These are phyloP conservation scores for Colletotrichum sp. DNA, from an alignment of 2,329 filamentous ascomycete genomes.

Conservation along the genomic window DNA sequence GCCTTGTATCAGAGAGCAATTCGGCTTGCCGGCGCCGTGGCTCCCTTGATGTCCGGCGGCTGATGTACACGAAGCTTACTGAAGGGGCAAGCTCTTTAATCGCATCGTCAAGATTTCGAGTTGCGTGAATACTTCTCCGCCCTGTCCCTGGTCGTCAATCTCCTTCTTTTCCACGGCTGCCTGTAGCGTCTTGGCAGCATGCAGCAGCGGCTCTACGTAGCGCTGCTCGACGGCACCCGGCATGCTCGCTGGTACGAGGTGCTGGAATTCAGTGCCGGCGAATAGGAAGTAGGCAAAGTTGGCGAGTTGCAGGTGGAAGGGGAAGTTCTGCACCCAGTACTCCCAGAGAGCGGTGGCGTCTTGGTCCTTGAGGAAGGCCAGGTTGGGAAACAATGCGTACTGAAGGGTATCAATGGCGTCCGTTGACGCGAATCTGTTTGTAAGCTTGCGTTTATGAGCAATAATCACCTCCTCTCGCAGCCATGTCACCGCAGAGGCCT, in stretches of 20 bases:
- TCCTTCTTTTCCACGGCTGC: conserved; percentile 36
- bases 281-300: conserved; percentile 66
- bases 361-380: conserved; percentile 50
- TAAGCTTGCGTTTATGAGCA: conserved; percentile 37
- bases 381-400: conserved; percentile 64
- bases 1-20: neutral
- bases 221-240: conserved; percentile 61
- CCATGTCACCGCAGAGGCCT: conserved; percentile 68
- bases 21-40: conserved; percentile 13
- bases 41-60: neutral
- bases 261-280: conserved; percentile 47
- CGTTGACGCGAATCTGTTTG: conserved; percentile 50
- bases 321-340: conserved; percentile 52
- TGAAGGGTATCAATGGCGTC: conserved; percentile 66
- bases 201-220: conserved; percentile 59
- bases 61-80: conserved; percentile 29
- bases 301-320: conserved; percentile 63
- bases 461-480: conserved; percentile 65
- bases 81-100: conserved; percentile 44
- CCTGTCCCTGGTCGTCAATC: conserved; percentile 27
- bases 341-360: conserved; percentile 50
- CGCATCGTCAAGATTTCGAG: conserved; percentile 46
- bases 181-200: conserved; percentile 42
- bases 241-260: conserved; percentile 61
- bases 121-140: conserved; percentile 39